Percentiles rank a stretch among this genome's conserved stretches.
Evolutionary conservation across 345 rosid species (phyloP).

Genomic region (Melastoma malabathricum): DNA sequence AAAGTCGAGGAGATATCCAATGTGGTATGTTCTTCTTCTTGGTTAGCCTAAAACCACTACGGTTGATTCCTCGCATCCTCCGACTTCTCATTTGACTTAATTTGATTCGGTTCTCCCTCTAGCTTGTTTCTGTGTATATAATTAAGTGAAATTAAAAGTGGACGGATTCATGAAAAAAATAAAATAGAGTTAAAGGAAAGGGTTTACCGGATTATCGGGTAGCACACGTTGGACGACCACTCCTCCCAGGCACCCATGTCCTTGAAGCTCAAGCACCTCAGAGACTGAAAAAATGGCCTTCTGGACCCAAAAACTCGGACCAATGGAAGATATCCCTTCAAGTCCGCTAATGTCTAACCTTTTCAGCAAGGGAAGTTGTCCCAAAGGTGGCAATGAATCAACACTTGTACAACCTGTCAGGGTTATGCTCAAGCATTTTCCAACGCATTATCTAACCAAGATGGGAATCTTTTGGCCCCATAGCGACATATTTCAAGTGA

Average conservation of each 20-base stretch:
- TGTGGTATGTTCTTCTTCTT: too few species aligned
- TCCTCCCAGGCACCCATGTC: neutral
- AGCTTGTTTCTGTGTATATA: too few species aligned
- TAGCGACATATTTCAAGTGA: neutral
- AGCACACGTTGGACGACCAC: too few species aligned
- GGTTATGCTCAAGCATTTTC: neutral
- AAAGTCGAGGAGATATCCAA: too few species aligned
- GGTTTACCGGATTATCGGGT: too few species aligned
- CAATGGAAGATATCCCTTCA: neutral
- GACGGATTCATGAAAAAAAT: too few species aligned
- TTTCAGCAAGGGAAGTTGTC: slow-evolving; percentile 10
- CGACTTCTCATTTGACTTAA: too few species aligned
- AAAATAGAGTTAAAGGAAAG: too few species aligned
- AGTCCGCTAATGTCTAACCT: slow-evolving; percentile 7
- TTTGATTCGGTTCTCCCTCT: too few species aligned
- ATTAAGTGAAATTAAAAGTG: too few species aligned
- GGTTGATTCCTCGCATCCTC: too few species aligned
- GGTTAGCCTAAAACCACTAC: too few species aligned
- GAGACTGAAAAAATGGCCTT: neutral
- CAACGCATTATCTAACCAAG: neutral
- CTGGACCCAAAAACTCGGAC: neutral
- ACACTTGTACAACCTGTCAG: slow-evolving; percentile 3
- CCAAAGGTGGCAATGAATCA: neutral
- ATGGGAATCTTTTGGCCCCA: neutral
- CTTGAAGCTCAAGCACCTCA: neutral